A percentile compares a stretch with the other conserved stretches of the same genome.
These are phyloP conservation scores for Trebouxia sp. DNA, from an alignment of 139 green algal species.

Conservation along the genomic window DNA sequence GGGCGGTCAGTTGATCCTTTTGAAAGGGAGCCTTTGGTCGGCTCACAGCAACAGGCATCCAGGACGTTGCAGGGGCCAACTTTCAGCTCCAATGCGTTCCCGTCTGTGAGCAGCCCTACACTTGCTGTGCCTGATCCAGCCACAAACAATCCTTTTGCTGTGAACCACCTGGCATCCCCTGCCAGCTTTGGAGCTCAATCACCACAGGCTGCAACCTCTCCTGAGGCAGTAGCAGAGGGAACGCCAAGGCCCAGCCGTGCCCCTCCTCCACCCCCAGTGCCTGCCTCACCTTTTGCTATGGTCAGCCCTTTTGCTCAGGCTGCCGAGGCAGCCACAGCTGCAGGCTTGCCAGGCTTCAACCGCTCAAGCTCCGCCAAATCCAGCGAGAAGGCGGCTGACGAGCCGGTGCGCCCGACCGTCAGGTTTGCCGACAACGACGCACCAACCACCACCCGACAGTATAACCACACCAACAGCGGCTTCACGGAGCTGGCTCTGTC, in stretches of 20 bases:
- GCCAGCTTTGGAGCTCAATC: background rate
- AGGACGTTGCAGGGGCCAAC: background rate
- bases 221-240: background rate
- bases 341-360: background rate
- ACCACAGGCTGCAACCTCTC: background rate
- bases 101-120: background rate
- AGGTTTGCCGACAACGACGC: background rate
- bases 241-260: background rate
- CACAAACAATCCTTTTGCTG: no score
- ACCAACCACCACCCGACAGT: background rate
- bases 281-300: background rate
- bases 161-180: background rate
- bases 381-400: background rate
- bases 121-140: no score
- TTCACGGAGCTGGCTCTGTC: slow-evolving; percentile 17
- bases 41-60: background rate
- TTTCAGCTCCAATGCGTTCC: slow-evolving; percentile 9
- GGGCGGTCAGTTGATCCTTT: background rate
- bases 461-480: slow-evolving; percentile 11
- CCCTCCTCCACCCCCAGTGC: background rate
- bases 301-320: slow-evolving; percentile 16
- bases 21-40: background rate
- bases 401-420: background rate
- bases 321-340: background rate
- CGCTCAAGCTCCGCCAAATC: background rate